Base-by-base conservation (phyloP, 208 protist genomes). In the Herpetomonas samuelpessoai region DNA sequence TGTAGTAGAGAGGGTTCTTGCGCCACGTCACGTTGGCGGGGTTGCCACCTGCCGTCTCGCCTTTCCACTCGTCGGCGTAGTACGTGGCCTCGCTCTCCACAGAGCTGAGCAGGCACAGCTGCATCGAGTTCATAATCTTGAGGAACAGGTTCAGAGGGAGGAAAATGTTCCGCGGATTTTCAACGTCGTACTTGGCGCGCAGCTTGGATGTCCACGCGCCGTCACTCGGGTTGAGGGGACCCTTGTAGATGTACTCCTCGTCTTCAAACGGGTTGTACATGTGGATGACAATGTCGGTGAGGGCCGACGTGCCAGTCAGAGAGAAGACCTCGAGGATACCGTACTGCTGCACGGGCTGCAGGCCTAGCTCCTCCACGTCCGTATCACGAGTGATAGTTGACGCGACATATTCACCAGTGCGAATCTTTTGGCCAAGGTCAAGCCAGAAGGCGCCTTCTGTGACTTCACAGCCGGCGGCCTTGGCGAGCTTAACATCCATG, bases 181-280 rank as follows among this genome's bases (percentile, higher is more conserved):
- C 72, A 0, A 84, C 72, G 9, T 59, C 30, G 59, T 83, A 78
- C 48, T 77, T 61, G 12, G 54, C 63, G 27, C 66, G 62, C 62
- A 75, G 74, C 57, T 85, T 78, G n/a, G 58, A 53, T 19, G 78
- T 81, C 81, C 84, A 91, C 14, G 57, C 62, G 24, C 24, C 35
- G 58, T 91, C 84, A 3, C 64, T 67, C 25, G 49, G 53, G 74
- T 84, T 80, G 44, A 91, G 50, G 2, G 84, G 78, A 0, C 84
- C 84, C 9, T 62, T 57, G 55, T 79, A 74, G 30, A 55, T 39
- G 52, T 75, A 91, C 60, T 86, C 79, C 0, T 86, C 78, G 35
- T 92, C 85, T 38, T 88, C 85, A 52, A 92, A 92, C n/a, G 84
- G 85, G 62, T 88, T 88, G 73, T 85, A 68, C 53, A 92, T 22